Base-by-base conservation (phyloP, 768 basidiomycete genomes). In the Dacryopinax primogenitus region DNA sequence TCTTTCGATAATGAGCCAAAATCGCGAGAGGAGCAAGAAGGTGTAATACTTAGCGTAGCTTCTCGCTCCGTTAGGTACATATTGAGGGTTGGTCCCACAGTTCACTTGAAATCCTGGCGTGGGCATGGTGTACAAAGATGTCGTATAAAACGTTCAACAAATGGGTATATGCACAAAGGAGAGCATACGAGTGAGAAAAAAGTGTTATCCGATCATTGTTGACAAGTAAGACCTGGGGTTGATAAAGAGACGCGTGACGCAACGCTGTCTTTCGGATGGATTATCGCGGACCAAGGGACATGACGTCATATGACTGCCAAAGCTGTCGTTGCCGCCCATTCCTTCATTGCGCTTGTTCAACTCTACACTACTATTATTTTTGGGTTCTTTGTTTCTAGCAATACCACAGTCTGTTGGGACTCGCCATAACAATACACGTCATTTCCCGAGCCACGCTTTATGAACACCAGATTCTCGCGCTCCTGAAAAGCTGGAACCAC, bases 401-500 rank as follows among this genome's bases (percentile, higher is more conserved):
- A 30, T 13, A 26, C 6, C 6, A 28, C 51, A 28, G 26, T 30
- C 51, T 58, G 32, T 3, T 58, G 26, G 51, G 23, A 28, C 37
- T 11, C n/a, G 37, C 37, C 41, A 44, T 44, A 44, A 44, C 41
- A 18, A 15, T 44, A 44, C 41, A 44, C 16, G 18, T 44, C 23
- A 15, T 44, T 6, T 44, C 41, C 6, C 36, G 36, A 11, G n/a
- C 7, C 45, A 15, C 45, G n/a, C 45, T 23, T 28, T 28, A 68
- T 18, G 16, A 65, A 51, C 66, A 76, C 88, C 90, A 90, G 70
- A 76, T 77, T 68, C 92, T 80, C 11, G 91, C 94, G 72, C 86
- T 96, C 76, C 92, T 90, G 84, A 98, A 98, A 70, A 97, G 73
- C 73, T 81, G 85, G 77, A 96, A 93, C 96, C 96, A 99, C 1